Evolutionary conservation across 192 early-diverging fungal species (phyloP).

Genomic region (Podila clonocystis): DNA sequence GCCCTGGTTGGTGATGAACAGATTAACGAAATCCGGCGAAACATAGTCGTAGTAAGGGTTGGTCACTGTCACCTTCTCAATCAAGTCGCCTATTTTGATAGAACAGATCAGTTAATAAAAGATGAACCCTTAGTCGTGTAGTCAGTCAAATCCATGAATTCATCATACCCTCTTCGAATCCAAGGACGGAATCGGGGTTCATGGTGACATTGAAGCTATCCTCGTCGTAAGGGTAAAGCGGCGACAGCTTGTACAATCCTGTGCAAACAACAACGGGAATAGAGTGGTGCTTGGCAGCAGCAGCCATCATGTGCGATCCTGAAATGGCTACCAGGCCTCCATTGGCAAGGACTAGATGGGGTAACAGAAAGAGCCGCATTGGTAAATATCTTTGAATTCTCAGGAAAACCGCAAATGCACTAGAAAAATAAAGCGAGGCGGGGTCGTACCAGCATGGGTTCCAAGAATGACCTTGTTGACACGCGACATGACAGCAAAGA

Average conservation of each 20-base stretch:
- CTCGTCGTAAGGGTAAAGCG: slow-evolving; percentile 88
- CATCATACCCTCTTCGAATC: slow-evolving; percentile 76
- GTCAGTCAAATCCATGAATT: neutral
- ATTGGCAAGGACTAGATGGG: slow-evolving; percentile 82
- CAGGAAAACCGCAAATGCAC: too few relatives aligned
- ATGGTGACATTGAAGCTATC: slow-evolving; percentile 82
- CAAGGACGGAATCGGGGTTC: slow-evolving; percentile 82
- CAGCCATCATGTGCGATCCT: slow-evolving; percentile 85
- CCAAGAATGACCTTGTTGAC: slow-evolving; percentile 98
- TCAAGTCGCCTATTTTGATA: slow-evolving; percentile 82
- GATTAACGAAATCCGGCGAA: slow-evolving; percentile 85
- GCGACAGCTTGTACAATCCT: slow-evolving; percentile 90
- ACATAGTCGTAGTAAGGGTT: slow-evolving; percentile 96
- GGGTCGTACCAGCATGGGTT: slow-evolving; percentile 76
- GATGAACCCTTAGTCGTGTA: neutral
- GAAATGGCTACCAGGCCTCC: slow-evolving; percentile 88
- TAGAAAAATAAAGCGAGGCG: neutral
- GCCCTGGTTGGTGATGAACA: slow-evolving; percentile 92
- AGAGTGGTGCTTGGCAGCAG: slow-evolving; percentile 92
- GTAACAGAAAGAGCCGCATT: neutral
- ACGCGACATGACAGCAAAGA: slow-evolving; percentile 97
- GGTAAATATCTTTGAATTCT: neutral
- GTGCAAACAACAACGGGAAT: slow-evolving; percentile 94
- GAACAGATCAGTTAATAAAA: slow-evolving; percentile 72
- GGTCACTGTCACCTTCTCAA: slow-evolving; percentile 81